Evolutionary conservation across 257 asterid genomes (phyloP), one percentile per base, ranked within the genome.

Genomic region (Asclepias syriaca): DNA sequence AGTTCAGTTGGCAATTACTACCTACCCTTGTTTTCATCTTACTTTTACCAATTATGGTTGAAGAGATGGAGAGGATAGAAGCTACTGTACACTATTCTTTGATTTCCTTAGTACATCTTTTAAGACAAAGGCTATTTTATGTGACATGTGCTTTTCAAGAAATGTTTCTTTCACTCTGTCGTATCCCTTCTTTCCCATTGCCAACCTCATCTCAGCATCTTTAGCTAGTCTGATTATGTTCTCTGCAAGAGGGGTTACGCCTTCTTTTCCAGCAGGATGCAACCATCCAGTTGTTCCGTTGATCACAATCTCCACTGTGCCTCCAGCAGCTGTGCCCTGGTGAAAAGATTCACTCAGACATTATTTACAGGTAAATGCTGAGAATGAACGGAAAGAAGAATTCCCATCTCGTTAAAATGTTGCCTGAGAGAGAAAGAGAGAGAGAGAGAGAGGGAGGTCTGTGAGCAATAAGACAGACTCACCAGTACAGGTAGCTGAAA

Each of bases 311-410:
- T 95, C 99, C 70, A 50, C 82, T 45, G 98, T 92, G 69, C 99
- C 99, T 64, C 99, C 99, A 68, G 99, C 98, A 66, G 99, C 97
- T 10, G 99, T 94, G 13, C 99, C 99, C 99, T 94, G 82, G 55
- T 21, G 46, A n/a, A 43, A 37, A 21, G n/a, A 50, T 60, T 75
- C 74, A 65, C 40, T 16, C 29, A 73, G 58, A 13, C 40, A 46
- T 3, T 39, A 68, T 46, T 18, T 29, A 68, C 53, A 21, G 19
- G 49, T n/a, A 79, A 56, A 39, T 16, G 24, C 39, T 63, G 39
- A 63, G 14, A 15, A 34, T 63, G 51, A 50, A 64, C 6, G 1
- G 22, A 14, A 51, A 22, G 15, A 12, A n/a, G 16, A 14, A 43
- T 16, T 43, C 56, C 13, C 55, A 46, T 39, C 13, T n/a, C 8